A percentile compares a stretch with the other conserved stretches of the same genome.
Conservation (phyloP, 352 stramenopile genomes). For the Globisporangium megalacanthum region DNA sequence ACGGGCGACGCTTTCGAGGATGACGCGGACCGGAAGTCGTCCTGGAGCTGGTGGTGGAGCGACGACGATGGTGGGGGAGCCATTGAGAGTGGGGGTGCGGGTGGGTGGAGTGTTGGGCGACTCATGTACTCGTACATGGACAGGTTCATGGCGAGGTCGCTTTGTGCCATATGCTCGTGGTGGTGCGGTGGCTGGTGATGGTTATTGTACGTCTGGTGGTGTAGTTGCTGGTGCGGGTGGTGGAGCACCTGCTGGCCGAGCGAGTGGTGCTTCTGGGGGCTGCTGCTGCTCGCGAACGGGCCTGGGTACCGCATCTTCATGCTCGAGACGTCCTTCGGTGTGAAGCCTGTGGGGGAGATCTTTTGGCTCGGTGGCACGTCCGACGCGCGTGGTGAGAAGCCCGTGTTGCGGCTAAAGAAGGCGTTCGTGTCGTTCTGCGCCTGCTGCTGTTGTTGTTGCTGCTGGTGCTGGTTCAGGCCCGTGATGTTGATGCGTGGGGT, state of each 20-base stretch:
- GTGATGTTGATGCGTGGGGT: constrained; percentile 60
- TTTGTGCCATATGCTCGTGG: constrained; percentile 28
- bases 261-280: constrained; percentile 57
- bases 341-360: constrained; percentile 76
- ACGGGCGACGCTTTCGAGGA: constrained; percentile 49
- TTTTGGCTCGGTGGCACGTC: constrained; percentile 46
- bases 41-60: constrained; percentile 12
- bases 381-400: constrained; percentile 50
- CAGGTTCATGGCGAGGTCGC: constrained; percentile 76
- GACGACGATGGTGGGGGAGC: constrained; percentile 9
- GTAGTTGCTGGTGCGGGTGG: constrained; percentile 33
- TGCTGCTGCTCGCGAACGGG: constrained; percentile 41
- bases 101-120: constrained; percentile 50
- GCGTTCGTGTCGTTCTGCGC: constrained; percentile 36
- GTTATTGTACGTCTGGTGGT: constrained; percentile 25
- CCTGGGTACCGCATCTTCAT: constrained; percentile 74
- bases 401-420: constrained; percentile 36
- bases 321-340: constrained; percentile 66
- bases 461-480: constrained; percentile 30
- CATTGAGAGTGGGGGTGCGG: constrained; percentile 1
- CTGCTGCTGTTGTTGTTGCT: constrained; percentile 19
- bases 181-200: constrained; percentile 23
- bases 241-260: constrained; percentile 40
- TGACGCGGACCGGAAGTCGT: constrained; percentile 4
- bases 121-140: constrained; percentile 84